Base-by-base conservation (phyloP, 257 asterid genomes). In the Nicotiana benthamiana region DNA sequence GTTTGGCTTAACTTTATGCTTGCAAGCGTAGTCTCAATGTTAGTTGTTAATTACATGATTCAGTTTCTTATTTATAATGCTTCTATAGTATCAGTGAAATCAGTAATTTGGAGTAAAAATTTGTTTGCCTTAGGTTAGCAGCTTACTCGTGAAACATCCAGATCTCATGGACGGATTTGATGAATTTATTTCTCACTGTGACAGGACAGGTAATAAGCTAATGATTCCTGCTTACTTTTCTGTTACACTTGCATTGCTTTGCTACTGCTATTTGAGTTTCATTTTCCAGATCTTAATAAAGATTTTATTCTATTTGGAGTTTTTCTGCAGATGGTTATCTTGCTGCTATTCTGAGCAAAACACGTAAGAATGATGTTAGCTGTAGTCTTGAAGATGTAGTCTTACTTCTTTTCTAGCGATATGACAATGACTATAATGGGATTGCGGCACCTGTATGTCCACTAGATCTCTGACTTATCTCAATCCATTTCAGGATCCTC, bases 111-210 rank as follows among this genome's bases (percentile, higher is more conserved):
- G 80, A 22, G 81, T 66, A 62, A 20, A 40, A 79, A 79, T 85
- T 82, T 82, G 40, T 85, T 43, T n/a, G 20, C 83, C 66, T 79
- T 87, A 92, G 97, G 91, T 88, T 74, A 81, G 81, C 62, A 87
- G 87, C 89, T 79, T 92, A 82, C 87, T 89, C 54, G 92, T 89
- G 86, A 77, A 79, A 80, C 85, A 92, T 84, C 85, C 90, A 43
- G 94, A 89, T 76, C 89, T 92, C 79, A 83, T 88, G 87, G 91
- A 89, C 83, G 93, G 90, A 52, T 90, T 91, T 26, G 92, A 92
- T 66, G 88, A 82, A 77, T 88, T 92, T 83, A 70, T 89, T 68
- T 75, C 87, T 74, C 86, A 83, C 72, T 76, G 79, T 59, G 97
- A 90, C 84, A 89, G 84, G 85, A 87, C 64, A 67, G 94, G 93